Conservation (phyloP, 1,284 basidiomycete genomes). For the Rhodofomes roseus region DNA sequence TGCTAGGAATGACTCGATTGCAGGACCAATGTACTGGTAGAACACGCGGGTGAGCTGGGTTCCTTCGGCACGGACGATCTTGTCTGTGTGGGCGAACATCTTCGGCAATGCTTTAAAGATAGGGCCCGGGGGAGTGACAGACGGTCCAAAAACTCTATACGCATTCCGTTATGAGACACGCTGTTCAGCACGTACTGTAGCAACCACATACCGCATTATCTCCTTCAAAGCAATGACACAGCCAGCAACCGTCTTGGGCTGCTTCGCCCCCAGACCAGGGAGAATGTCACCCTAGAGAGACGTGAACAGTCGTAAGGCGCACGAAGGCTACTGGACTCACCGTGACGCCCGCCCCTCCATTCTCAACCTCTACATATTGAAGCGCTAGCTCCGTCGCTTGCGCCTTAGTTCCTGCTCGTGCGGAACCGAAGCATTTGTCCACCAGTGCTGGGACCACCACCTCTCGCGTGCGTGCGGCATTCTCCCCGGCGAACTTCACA, state of each 20-base stretch:
- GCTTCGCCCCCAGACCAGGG: slow-evolving; percentile 86
- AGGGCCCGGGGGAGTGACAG: slow-evolving; percentile 72
- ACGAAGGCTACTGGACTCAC: slow-evolving; percentile 50
- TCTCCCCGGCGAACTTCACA: slow-evolving; percentile 90
- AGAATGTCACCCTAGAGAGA: slow-evolving; percentile 70
- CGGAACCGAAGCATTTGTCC: slow-evolving; percentile 93
- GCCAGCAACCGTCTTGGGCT: slow-evolving; percentile 91
- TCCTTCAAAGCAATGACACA: slow-evolving; percentile 81
- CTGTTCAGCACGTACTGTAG: not conserved
- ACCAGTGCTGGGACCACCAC: slow-evolving; percentile 86
- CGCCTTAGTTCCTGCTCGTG: slow-evolving; percentile 88
- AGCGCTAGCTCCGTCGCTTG: slow-evolving; percentile 85
- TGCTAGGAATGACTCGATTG: slow-evolving; percentile 83
- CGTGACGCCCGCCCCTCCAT: slow-evolving; percentile 82
- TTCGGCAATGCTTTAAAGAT: slow-evolving; percentile 88
- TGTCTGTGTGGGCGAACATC: slow-evolving; percentile 95
- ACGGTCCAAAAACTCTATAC: slow-evolving; percentile 79
- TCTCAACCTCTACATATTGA: slow-evolving; percentile 94
- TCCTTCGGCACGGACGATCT: slow-evolving; percentile 94
- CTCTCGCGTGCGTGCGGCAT: slow-evolving; percentile 76
- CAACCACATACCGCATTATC: slow-evolving; percentile 51
- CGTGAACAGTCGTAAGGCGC: slow-evolving; percentile 24
- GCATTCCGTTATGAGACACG: not conserved
- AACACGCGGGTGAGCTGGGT: slow-evolving; percentile 72
- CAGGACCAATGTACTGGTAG: slow-evolving; percentile 88